Evolutionary conservation across 1,284 basidiomycete species (phyloP), one percentile per base, ranked within the genome.

Genomic region (Irpex lacteus): DNA sequence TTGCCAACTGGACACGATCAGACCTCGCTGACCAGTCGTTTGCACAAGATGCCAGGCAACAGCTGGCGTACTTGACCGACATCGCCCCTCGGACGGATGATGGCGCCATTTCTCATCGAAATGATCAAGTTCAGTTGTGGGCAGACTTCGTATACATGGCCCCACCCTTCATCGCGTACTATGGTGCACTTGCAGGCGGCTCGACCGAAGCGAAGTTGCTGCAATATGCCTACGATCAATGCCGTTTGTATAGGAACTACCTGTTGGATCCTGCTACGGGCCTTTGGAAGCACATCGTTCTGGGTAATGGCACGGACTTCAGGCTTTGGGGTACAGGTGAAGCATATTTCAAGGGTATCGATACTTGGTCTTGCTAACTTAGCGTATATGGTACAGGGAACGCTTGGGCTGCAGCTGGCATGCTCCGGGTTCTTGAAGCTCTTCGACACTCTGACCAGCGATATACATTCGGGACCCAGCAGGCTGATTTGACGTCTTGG

Each of bases 151-250:
- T 87, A 0, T 90, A 89, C 76, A 90, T 91, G 90, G 87, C 83
- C 1, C 91, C 92, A 2, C 91, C 92, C 1, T 94, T 92, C 75
- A 78, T 95, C 49, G 90, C 92, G 2, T 91, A 88, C 74, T 92
- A 86, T 68, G 92, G 88, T 5, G 79, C 78, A 4, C 66, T 82
- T 18, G 67, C 78, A 69, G 75, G 76, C 32, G 78, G 84, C 73
- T 64, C 70, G 75, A 59, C 78, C 68, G 71, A 73, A 70, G 61
- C 79, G n/a, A 74, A 78, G 0, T 76, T 92, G 11, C 73, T 94
- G 49, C 78, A 84, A 65, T 72, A 75, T 9, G 88, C 90, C 0
- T 90, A 90, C 74, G 81, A 85, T 61, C 91, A 94, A 74, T 83
- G 85, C 67, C 75, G 79, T 49, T 78, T 88, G 1, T 92, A 93